phyloP scores from a whole-genome alignment of 2,329 filamentous ascomycete genomes.

The Fusarium oxysporum region DNA sequence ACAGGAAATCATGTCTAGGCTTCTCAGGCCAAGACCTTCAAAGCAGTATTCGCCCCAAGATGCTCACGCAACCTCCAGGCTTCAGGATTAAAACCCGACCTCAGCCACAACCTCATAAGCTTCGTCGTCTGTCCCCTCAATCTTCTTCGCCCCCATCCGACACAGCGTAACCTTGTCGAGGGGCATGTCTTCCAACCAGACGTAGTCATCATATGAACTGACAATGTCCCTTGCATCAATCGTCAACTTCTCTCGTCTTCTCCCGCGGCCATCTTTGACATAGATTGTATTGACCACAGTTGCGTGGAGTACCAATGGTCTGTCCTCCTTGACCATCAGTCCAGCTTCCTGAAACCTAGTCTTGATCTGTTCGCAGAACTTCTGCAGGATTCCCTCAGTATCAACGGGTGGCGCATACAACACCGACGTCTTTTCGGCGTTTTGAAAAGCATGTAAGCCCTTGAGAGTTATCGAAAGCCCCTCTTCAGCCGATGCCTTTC shows the following conservation, averaged over 20 bases:
- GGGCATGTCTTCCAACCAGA: constrained; percentile 76
- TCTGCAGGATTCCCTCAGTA: constrained; percentile 59
- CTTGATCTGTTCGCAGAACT: constrained; percentile 69
- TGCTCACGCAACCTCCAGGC: constrained; percentile 13
- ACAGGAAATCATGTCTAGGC: not conserved
- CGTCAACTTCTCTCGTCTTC: constrained; percentile 54
- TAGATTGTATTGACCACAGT: constrained; percentile 91
- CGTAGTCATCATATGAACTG: constrained; percentile 70
- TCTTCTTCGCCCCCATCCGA: constrained; percentile 84
- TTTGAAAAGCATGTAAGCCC: constrained; percentile 72
- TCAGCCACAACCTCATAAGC: constrained; percentile 67
- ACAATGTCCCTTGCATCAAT: constrained; percentile 68
- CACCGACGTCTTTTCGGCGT: constrained; percentile 66
- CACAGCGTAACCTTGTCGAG: constrained; percentile 83
- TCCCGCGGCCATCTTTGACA: constrained; percentile 56
- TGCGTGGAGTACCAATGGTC: constrained; percentile 81
- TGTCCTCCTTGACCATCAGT: constrained; percentile 67
- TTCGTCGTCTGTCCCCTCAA: constrained; percentile 63
- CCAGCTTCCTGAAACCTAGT: constrained; percentile 65
- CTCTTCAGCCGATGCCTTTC: constrained; percentile 11
- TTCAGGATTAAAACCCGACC: constrained; percentile 52
- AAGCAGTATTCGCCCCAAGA: not conserved
- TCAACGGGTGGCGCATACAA: constrained; percentile 74
- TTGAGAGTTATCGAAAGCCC: constrained; percentile 59
- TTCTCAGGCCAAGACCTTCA: not conserved